A percentile compares a stretch with the other conserved stretches of the same genome.
phyloP scores from a whole-genome alignment of 2,329 filamentous ascomycete species.

The Cladosporium sp. region DNA sequence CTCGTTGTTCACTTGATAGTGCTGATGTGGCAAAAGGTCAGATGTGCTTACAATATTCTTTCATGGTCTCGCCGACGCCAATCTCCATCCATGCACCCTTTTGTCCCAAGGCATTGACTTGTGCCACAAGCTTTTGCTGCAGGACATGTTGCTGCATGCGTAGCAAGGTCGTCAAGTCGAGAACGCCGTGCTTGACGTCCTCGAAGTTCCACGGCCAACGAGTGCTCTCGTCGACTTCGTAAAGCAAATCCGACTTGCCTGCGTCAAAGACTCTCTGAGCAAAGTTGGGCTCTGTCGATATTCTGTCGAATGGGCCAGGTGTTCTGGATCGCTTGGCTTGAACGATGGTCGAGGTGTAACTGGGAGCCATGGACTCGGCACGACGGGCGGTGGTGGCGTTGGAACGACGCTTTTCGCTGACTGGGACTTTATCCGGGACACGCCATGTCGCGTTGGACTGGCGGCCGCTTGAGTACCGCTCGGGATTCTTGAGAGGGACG shows the following conservation, averaged over 20 bases:
- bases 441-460: neutral
- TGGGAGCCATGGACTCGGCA: conserved; percentile 5
- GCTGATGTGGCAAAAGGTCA: neutral
- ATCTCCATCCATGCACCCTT: conserved; percentile 23
- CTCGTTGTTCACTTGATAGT: neutral
- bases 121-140: conserved; percentile 22
- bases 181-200: conserved; percentile 16
- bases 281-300: conserved; percentile 15
- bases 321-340: neutral
- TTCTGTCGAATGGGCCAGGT: conserved; percentile 3
- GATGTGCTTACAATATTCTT: conserved; percentile 20
- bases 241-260: conserved; percentile 19
- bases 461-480: neutral
- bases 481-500: conserved; percentile 2
- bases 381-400: conserved; percentile 1
- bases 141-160: conserved; percentile 21
- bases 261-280: conserved; percentile 21
- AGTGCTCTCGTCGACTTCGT: conserved; percentile 14
- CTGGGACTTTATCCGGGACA: neutral
- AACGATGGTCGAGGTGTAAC: conserved; percentile 5
- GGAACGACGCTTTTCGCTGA: conserved; percentile 4
- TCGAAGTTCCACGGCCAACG: conserved; percentile 15
- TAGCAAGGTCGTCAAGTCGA: conserved; percentile 20
- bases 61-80: conserved; percentile 21
- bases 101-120: conserved; percentile 21